Evolutionary conservation across 1,139 yeast genomes (phyloP), one percentile per base, ranked within the genome.

Genomic region (Pichia sp.): DNA sequence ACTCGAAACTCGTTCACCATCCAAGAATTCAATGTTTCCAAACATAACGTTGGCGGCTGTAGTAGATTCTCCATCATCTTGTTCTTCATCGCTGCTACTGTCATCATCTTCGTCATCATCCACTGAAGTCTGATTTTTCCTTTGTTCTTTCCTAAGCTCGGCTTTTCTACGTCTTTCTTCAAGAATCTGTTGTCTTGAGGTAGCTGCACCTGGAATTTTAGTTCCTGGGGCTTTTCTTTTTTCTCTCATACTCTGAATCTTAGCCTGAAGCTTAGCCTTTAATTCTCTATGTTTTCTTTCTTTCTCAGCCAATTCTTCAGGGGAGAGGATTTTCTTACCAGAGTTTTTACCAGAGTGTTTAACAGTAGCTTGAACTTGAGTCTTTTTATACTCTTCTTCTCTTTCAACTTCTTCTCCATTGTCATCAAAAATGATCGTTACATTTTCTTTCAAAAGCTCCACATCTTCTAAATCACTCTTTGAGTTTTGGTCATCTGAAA

Each of bases 201-300:
- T 73, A 11, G 93, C 91, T 0, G 95, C 93, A 22, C 95, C 95
- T 4, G 73, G 69, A 14, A 71, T 78, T 35, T 77, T 81, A 0
- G 91, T 67, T 1, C 97, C 97, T 1, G 93, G 93, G 0, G 97
- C 98, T 56, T 83, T 89, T 56, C 99, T 77, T 61, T 77, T 84
- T 45, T 82, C 91, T 52, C 79, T 77, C 63, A 91, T 60, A 23
- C 63, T 68, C 45, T 69, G 74, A 50, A 91, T 89, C 60, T 79
- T 84, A 18, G 73, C 73, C 26, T 91, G 80, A 40, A 91, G 71
- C 59, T 82, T 58, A n/a, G 60, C 59, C 39, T 57, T 57, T 47
- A 91, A 70, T 49, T 74, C 81, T 7, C 72, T 72, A 43, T 85
- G 66, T 40, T 79, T 78, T 52, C 73, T 75, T 49, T 74, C 68